Evolutionary conservation across 352 stramenopile species (phyloP).

Genomic region (Paralagenidium karlingii): DNA sequence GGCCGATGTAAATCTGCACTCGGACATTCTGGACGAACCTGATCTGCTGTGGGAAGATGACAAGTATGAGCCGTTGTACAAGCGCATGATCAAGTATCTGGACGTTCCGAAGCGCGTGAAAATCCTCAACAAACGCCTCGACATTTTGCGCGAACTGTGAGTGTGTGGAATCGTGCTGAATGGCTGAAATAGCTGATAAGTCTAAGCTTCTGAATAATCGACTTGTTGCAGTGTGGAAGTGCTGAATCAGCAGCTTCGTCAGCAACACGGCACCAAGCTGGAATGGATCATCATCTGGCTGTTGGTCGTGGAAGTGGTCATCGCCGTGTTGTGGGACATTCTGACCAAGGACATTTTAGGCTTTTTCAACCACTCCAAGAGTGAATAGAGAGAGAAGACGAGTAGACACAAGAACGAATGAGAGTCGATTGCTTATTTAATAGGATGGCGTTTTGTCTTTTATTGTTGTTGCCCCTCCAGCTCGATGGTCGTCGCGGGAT

Average conservation of each 20-base stretch:
- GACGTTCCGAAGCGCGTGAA: slow-evolving; percentile 85
- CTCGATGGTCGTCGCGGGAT: too few species aligned
- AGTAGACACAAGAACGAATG: neutral
- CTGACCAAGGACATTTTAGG: slow-evolving; percentile 69
- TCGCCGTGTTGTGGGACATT: slow-evolving; percentile 75
- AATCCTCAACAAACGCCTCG: slow-evolving; percentile 89
- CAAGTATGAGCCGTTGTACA: slow-evolving; percentile 85
- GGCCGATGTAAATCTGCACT: slow-evolving; percentile 88
- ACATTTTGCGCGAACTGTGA: slow-evolving; percentile 86
- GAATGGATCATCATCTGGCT: slow-evolving; percentile 94
- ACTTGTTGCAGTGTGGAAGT: slow-evolving; percentile 61
- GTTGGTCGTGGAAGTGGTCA: slow-evolving; percentile 78
- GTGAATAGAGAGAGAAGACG: neutral
- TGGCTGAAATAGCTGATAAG: neutral
- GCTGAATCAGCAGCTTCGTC: slow-evolving; percentile 81
- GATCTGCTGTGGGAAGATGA: slow-evolving; percentile 91
- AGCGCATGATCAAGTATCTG: slow-evolving; percentile 84
- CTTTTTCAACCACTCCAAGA: slow-evolving; percentile 28
- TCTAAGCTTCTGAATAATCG: neutral
- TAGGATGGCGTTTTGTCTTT: neutral
- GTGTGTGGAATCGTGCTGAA: too few species aligned
- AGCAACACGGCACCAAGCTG: slow-evolving; percentile 78
- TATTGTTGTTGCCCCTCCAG: too few species aligned
- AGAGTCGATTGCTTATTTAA: slow-evolving; percentile 5
- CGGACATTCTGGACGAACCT: slow-evolving; percentile 87